Base-by-base conservation (phyloP, 768 basidiomycete genomes). In the Scleroderma citrinum region DNA sequence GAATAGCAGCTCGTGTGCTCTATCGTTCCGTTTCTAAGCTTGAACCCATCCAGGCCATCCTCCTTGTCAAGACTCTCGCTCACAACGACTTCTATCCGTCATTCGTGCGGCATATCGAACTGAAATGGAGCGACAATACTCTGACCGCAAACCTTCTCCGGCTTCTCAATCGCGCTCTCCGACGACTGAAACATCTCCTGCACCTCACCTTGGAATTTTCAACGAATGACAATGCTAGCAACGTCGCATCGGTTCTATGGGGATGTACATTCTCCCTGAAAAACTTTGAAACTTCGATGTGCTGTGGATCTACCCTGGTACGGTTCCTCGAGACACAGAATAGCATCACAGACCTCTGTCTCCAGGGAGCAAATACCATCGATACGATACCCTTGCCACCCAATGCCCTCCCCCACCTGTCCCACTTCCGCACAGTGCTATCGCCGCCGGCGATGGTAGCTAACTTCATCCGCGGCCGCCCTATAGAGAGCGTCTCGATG, bases 211-310 rank as follows among this genome's bases (percentile, higher is more conserved):
- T 85, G 54, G 81, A 83, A 47, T 68, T 83, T 47, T 58, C 78
- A 57, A 14, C 54, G 4, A 49, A 36, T 5, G 66, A 71, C 53
- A 66, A 59, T 47, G 26, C 68, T 62, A 47, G 57, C 54, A 4
- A 63, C 26, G 69, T 76, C 2, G 63, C 72, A 3, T 81, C 80
- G 78, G 65, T 82, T 26, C 72, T 82, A 39, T 57, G 67, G 6
- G 66, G 62, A 7, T 71, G 72, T 58, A 50, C 69, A 10, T 77
- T 80, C 54, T 62, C 63, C 5, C 70, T 85, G 26, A 55, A 59
- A n/a, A 56, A 67, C 0, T 72, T 84, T 55, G 70, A 76, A 10
- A 82, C 80, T 0, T 79, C 81, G 16, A 73, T 82, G 63, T 72
- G 74, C n/a, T 81, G 74, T 56, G 73, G 76, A 35, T 54, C 59